Evolutionary conservation across 2,329 filamentous ascomycete species (phyloP).

Genomic region (Dactylellina haptotyla): DNA sequence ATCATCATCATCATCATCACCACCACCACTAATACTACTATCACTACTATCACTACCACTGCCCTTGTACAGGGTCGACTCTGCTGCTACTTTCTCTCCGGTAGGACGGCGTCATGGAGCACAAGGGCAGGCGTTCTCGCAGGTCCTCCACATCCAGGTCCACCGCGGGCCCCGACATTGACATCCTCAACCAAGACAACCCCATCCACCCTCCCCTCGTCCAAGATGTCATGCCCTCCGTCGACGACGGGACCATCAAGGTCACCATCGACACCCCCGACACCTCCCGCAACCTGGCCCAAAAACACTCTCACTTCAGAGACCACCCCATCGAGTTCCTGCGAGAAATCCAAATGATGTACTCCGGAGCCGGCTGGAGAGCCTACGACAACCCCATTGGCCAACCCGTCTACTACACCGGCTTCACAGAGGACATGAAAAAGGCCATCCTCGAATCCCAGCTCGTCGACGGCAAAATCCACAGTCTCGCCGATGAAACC

Average conservation of each 20-base stretch:
- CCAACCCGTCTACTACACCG: conserved; percentile 90
- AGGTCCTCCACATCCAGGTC: conserved; percentile 59
- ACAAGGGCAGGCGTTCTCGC: conserved; percentile 18
- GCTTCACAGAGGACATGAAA: conserved; percentile 92
- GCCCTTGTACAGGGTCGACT: too few relatives aligned
- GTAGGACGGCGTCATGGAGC: conserved; percentile 11
- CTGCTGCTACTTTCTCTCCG: background rate
- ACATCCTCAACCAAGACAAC: conserved; percentile 78
- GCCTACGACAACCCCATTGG: conserved; percentile 91
- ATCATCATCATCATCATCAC: background rate
- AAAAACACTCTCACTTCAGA: conserved; percentile 55
- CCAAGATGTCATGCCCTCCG: conserved; percentile 26
- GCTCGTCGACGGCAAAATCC: conserved; percentile 55
- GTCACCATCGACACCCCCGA: conserved; percentile 13
- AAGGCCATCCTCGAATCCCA: conserved; percentile 78
- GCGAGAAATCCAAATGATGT: conserved; percentile 90
- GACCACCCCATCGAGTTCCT: conserved; percentile 79
- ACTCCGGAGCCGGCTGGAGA: conserved; percentile 93
- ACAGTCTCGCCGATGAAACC: conserved; percentile 73
- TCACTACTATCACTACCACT: too few relatives aligned
- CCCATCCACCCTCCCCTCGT: conserved; percentile 72
- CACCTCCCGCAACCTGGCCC: conserved; percentile 18
- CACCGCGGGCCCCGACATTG: conserved; percentile 76
- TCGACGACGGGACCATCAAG: conserved; percentile 60
- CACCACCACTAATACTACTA: too few relatives aligned